phyloP scores from a whole-genome alignment of 495 filamentous ascomycete species.

The Xylaria cubensis region DNA sequence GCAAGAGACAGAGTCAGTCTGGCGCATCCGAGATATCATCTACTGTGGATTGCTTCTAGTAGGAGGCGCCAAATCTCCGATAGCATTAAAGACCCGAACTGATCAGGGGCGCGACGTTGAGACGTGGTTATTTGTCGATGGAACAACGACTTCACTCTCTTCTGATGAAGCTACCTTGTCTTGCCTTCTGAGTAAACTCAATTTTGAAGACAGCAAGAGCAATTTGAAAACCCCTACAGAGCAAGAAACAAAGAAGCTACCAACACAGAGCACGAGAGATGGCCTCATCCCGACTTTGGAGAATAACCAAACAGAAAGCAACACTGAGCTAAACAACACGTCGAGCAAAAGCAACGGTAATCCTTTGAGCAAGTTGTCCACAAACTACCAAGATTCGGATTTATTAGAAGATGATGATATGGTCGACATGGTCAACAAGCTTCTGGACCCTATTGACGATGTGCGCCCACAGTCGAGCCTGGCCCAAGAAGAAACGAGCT shows the following conservation, averaged over 20 bases:
- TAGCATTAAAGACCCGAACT: constrained; percentile 26
- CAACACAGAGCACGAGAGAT: background rate
- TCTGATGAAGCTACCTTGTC: constrained; percentile 30
- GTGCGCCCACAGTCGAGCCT: constrained; percentile 35
- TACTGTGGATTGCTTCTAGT: constrained; percentile 43
- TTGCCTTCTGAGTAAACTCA: constrained; percentile 35
- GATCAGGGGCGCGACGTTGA: constrained; percentile 33
- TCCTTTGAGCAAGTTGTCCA: constrained; percentile 19
- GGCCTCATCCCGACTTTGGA: background rate
- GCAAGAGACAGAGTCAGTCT: constrained; percentile 38
- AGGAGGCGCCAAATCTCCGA: constrained; percentile 32
- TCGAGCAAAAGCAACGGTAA: constrained; percentile 29
- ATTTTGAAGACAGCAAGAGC: constrained; percentile 26
- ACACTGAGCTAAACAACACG: background rate
- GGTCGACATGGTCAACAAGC: constrained; percentile 50
- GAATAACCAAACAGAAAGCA: constrained; percentile 1
- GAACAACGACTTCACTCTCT: constrained; percentile 19
- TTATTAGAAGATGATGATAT: constrained; percentile 43
- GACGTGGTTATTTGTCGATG: constrained; percentile 35
- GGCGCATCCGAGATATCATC: constrained; percentile 44
- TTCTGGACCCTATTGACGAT: constrained; percentile 46
- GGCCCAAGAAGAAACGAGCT: constrained; percentile 40
- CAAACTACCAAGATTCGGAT: constrained; percentile 36
- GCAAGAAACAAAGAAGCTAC: background rate
- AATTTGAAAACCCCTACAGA: constrained; percentile 11